A percentile compares a stretch with the other conserved stretches of the same genome.
Evolutionary conservation across 257 asterid genomes (phyloP).

Genomic region (Salvia rosmarinus): DNA sequence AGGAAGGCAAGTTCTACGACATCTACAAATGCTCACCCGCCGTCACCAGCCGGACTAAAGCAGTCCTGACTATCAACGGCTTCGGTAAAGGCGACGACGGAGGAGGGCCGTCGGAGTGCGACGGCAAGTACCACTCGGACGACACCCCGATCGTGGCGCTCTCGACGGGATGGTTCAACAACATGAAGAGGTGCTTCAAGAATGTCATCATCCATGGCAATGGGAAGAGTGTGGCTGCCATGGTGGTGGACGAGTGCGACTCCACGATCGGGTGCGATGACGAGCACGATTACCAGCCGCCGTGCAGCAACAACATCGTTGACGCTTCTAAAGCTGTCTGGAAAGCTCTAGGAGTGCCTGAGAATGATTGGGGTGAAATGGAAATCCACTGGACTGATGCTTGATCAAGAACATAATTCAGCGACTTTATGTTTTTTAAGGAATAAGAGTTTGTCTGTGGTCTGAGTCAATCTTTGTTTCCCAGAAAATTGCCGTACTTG

Average conservation of each 20-base stretch:
- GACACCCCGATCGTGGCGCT: constrained; percentile 42
- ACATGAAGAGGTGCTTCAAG: constrained; percentile 36
- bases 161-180: constrained; percentile 45
- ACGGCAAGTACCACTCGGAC: constrained; percentile 40
- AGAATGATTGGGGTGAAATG: constrained; percentile 27
- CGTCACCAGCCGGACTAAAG: constrained; percentile 24
- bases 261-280: constrained; percentile 40
- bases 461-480: background rate
- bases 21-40: constrained; percentile 45
- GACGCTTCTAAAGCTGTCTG: constrained; percentile 49
- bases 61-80: constrained; percentile 39
- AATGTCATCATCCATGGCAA: constrained; percentile 33
- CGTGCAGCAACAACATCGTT: constrained; percentile 43
- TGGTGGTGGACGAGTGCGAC: constrained; percentile 49
- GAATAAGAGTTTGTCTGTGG: constrained; percentile 9
- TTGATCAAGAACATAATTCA: constrained; percentile 3
- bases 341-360: constrained; percentile 38
- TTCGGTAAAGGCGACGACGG: constrained; percentile 44
- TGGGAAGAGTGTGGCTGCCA: constrained; percentile 40
- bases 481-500: background rate
- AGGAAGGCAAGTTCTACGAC: constrained; percentile 37
- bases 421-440: no score
- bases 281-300: constrained; percentile 41
- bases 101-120: constrained; percentile 39
- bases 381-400: constrained; percentile 29